Conservation (phyloP, 2,329 filamentous ascomycete genomes). For the Pseudocercospora macadamiae region DNA sequence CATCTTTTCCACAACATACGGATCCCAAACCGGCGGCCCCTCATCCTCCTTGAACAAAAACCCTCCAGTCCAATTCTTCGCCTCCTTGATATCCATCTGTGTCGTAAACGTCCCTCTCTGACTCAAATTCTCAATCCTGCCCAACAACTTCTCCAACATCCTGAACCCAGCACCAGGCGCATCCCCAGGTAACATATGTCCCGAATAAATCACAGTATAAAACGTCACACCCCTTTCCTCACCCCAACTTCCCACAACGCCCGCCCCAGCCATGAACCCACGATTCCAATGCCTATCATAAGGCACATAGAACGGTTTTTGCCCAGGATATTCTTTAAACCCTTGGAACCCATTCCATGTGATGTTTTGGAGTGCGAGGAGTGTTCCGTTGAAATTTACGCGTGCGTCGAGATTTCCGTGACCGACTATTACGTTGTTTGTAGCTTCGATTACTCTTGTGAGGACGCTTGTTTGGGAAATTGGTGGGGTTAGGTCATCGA, state of each 20-base stretch:
- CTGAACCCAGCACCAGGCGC: constrained; percentile 47
- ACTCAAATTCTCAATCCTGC: constrained; percentile 34
- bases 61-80: background rate
- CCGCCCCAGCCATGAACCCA: constrained; percentile 24
- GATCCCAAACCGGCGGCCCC: background rate
- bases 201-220: constrained; percentile 24
- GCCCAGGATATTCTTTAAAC: constrained; percentile 25
- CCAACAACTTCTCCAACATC: constrained; percentile 47
- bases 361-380: constrained; percentile 32
- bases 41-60: background rate
- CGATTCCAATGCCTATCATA: constrained; percentile 19
- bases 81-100: background rate
- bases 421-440: constrained; percentile 35
- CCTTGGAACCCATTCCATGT: constrained; percentile 33
- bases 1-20: constrained; percentile 1
- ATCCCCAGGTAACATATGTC: constrained; percentile 39
- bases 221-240: constrained; percentile 31
- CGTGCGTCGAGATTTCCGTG: constrained; percentile 30
- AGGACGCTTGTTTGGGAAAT: background rate
- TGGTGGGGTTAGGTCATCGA: constrained; percentile 37
- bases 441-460: constrained; percentile 30
- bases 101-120: background rate
- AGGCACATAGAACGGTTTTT: constrained; percentile 27
- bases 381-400: constrained; percentile 30
- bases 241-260: constrained; percentile 27